Percentiles rank a stretch among this genome's conserved stretches.
Evolutionary conservation across 1,284 basidiomycete species (phyloP).

Genomic region (Trametes versicolor): DNA sequence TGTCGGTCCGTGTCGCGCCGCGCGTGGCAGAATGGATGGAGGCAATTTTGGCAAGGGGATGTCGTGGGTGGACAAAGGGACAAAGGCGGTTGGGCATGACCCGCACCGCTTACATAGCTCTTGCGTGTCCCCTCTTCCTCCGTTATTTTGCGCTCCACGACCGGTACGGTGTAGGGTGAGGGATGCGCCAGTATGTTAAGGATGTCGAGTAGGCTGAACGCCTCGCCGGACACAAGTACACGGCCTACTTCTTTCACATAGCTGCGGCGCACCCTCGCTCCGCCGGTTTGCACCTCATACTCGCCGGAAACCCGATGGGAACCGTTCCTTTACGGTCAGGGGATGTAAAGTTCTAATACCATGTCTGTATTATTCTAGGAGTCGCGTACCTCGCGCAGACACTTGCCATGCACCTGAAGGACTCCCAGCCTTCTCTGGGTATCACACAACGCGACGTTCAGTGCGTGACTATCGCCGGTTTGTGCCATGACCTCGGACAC

Average conservation of each 20-base stretch:
- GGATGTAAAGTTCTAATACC: slow-evolving; percentile 4
- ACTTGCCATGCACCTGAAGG: slow-evolving; percentile 65
- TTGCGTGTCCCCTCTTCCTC: no score
- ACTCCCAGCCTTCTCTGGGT: slow-evolving; percentile 66
- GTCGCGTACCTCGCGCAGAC: slow-evolving; percentile 74
- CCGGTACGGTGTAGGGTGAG: no score
- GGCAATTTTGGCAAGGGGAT: not conserved
- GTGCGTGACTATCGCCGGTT: slow-evolving; percentile 75
- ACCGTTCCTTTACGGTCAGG: not conserved
- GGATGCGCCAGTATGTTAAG: no score
- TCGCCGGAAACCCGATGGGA: no score
- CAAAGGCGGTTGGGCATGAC: not conserved
- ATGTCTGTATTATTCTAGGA: slow-evolving; percentile 51
- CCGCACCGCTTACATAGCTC: no score
- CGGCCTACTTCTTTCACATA: not conserved
- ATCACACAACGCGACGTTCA: slow-evolving; percentile 74
- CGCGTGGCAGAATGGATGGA: not conserved
- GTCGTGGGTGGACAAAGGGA: not conserved
- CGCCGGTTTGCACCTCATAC: no score
- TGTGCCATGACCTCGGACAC: slow-evolving; percentile 80
- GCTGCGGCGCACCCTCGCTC: no score
- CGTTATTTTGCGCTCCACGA: no score
- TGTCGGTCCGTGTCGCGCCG: not conserved
- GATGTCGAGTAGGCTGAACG: no score
- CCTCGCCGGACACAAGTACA: no score